These are phyloP conservation scores for Funneliformis mosseae DNA, from an alignment of 192 early-diverging fungal species.

Conservation along the genomic window DNA sequence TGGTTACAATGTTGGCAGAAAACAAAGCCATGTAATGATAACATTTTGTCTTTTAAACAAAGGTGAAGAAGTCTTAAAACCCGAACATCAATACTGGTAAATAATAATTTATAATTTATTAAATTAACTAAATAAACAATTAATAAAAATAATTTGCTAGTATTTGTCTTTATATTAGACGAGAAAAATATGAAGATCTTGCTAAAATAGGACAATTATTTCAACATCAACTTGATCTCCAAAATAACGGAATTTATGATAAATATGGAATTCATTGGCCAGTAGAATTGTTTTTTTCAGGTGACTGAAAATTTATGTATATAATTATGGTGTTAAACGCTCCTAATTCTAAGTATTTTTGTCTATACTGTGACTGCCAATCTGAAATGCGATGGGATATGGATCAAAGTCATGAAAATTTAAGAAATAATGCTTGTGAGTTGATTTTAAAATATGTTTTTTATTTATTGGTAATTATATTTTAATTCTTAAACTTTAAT, in stretches of 20 bases:
- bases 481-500: background rate
- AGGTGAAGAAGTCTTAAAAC: background rate
- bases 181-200: background rate
- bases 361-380: background rate
- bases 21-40: background rate
- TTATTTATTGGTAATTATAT: too few relatives aligned
- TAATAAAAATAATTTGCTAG: background rate
- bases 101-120: background rate
- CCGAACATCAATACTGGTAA: background rate
- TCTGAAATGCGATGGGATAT: background rate
- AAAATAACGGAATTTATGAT: background rate
- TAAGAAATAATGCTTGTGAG: background rate
- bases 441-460: too few relatives aligned
- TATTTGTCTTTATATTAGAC: background rate
- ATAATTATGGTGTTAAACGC: background rate
- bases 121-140: too few relatives aligned
- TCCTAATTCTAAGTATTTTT: background rate
- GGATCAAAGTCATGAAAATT: background rate
- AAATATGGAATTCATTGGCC: background rate
- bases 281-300: background rate
- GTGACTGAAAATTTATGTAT: background rate
- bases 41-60: conserved; percentile 7
- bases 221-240: background rate
- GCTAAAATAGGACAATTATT: background rate
- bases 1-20: background rate